Percentiles rank a stretch among this genome's conserved stretches.
These are phyloP conservation scores for Trichoderma pleuroti DNA, from an alignment of 2,329 filamentous ascomycete genomes.

Conservation along the genomic window DNA sequence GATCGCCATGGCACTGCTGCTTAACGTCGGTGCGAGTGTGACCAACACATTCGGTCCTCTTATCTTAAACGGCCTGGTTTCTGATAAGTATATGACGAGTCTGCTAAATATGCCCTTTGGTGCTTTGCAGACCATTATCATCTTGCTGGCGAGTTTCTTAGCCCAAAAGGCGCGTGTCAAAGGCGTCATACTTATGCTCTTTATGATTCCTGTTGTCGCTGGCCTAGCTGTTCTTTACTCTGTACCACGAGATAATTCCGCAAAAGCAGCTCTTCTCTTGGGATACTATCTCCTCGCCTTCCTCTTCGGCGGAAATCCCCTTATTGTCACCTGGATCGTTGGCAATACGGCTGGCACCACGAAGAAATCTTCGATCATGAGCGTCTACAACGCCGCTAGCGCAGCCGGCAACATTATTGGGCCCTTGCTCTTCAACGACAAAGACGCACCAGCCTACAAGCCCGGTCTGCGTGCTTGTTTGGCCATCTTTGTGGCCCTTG, in stretches of 20 bases:
- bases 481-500: conserved; percentile 52
- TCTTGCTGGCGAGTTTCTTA: not conserved
- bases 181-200: not conserved
- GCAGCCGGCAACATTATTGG: not conserved
- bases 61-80: conserved; percentile 59
- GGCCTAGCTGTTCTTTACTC: conserved; percentile 52
- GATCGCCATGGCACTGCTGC: conserved; percentile 55
- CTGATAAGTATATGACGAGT: conserved; percentile 54
- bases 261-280: conserved; percentile 44
- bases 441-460: conserved; percentile 56
- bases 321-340: conserved; percentile 66
- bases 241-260: conserved; percentile 41
- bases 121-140: not conserved
- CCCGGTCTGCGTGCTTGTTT: conserved; percentile 55
- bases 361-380: conserved; percentile 52
- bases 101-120: conserved; percentile 58
- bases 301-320: conserved; percentile 61
- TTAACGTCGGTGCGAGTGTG: conserved; percentile 62
- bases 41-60: conserved; percentile 64
- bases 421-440: conserved; percentile 25
- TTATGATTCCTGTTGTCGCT: not conserved
- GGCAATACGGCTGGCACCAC: conserved; percentile 66
- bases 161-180: not conserved
- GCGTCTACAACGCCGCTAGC: not conserved
- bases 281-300: conserved; percentile 66